These are phyloP conservation scores for Bathelium albidoporum DNA, from an alignment of 495 filamentous ascomycete species.

Conservation along the genomic window DNA sequence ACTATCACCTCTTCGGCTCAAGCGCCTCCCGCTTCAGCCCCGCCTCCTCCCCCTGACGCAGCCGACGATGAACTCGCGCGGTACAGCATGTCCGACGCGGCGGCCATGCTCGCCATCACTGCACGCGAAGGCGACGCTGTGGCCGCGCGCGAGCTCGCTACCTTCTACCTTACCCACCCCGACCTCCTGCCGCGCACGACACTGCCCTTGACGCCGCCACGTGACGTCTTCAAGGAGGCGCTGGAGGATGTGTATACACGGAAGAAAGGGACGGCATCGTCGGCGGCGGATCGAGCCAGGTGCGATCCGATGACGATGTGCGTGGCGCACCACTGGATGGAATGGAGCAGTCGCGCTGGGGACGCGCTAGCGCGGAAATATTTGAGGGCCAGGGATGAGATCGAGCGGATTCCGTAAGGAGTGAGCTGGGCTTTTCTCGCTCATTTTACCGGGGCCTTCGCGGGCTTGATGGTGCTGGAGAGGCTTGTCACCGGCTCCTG, in stretches of 20 bases:
- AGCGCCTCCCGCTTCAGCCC: background rate
- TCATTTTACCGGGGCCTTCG: background rate
- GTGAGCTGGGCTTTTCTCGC: background rate
- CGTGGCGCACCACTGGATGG: slow-evolving; percentile 97
- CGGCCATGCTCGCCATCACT: slow-evolving; percentile 85
- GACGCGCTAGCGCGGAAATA: slow-evolving; percentile 81
- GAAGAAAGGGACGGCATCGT: slow-evolving; percentile 41
- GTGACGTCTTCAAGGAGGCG: slow-evolving; percentile 85
- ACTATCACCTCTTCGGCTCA: slow-evolving; percentile 8
- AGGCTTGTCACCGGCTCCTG: too few species aligned
- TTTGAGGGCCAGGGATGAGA: slow-evolving; percentile 61
- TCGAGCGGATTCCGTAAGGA: slow-evolving; percentile 35
- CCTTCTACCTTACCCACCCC: slow-evolving; percentile 88
- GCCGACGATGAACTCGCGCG: slow-evolving; percentile 38
- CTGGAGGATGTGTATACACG: slow-evolving; percentile 64
- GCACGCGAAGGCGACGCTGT: slow-evolving; percentile 87
- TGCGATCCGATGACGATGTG: slow-evolving; percentile 89
- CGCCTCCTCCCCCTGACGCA: slow-evolving; percentile 21
- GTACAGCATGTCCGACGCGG: slow-evolving; percentile 73
- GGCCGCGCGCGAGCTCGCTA: slow-evolving; percentile 89
- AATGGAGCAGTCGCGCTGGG: slow-evolving; percentile 72
- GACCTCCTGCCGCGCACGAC: slow-evolving; percentile 77
- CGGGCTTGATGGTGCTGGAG: too few species aligned
- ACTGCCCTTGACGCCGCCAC: slow-evolving; percentile 70
- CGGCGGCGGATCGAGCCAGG: too few species aligned